Evolutionary conservation across 1,139 yeast species (phyloP).

Genomic region (Pneumocystis murina): DNA sequence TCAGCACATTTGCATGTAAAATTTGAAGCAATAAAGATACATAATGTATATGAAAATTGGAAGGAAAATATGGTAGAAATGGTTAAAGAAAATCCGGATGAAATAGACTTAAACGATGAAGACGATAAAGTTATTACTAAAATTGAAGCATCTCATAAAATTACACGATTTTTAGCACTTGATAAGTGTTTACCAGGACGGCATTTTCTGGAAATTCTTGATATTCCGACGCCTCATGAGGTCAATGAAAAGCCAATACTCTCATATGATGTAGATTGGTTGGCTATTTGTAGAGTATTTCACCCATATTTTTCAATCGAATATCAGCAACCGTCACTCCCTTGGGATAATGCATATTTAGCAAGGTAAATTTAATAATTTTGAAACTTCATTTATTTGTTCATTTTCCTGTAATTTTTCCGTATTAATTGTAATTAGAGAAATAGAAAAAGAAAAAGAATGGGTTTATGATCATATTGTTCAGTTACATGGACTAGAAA

Average conservation of each 20-base stretch:
- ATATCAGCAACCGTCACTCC: conserved; percentile 8
- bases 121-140: conserved; percentile 4
- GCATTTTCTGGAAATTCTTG: conserved; percentile 34
- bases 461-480: conserved; percentile 23
- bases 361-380: background rate
- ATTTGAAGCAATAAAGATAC: conserved; percentile 42
- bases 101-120: conserved; percentile 22
- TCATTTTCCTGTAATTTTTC: background rate
- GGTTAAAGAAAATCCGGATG: conserved; percentile 18
- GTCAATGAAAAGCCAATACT: conserved; percentile 11
- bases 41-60: conserved; percentile 15
- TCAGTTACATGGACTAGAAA: conserved; percentile 12
- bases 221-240: conserved; percentile 21
- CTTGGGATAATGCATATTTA: conserved; percentile 6
- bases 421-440: conserved; percentile 9
- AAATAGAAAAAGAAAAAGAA: conserved; percentile 15
- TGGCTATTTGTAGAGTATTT: conserved; percentile 23
- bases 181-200: conserved; percentile 68
- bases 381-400: background rate
- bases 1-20: conserved; percentile 79
- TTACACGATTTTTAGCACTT: conserved; percentile 57
- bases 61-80: background rate
- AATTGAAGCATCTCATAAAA: conserved; percentile 6
- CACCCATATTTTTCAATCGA: conserved; percentile 16
- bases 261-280: conserved; percentile 28